phyloP scores from a whole-genome alignment of 208 protist species.

The Crithidia thermophila region DNA sequence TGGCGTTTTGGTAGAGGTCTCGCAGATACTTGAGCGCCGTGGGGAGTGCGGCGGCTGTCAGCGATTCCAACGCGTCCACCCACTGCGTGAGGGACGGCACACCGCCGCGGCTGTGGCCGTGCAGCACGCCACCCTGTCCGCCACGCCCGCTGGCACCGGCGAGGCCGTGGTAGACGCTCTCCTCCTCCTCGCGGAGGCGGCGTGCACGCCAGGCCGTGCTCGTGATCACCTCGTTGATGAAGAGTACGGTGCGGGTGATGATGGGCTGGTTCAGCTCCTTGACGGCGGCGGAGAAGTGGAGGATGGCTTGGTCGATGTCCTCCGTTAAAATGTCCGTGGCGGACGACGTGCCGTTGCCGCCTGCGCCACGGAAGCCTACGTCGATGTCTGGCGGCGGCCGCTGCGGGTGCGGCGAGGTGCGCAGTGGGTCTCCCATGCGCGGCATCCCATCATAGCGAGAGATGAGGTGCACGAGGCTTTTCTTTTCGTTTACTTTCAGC shows the following conservation, averaged over 20 bases:
- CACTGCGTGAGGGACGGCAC: slow-evolving; percentile 38
- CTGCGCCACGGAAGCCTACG: background rate
- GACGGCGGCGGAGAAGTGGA: slow-evolving; percentile 26
- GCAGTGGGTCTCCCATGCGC: background rate
- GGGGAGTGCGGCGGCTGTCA: slow-evolving; percentile 32
- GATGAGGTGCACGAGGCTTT: too few species aligned
- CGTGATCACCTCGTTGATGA: slow-evolving; percentile 26
- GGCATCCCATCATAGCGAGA: background rate
- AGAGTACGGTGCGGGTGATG: slow-evolving; percentile 26
- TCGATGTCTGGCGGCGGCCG: background rate
- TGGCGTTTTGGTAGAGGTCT: slow-evolving; percentile 24
- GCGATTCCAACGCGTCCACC: slow-evolving; percentile 33
- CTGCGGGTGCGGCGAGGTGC: slow-evolving; percentile 1
- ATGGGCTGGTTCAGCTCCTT: slow-evolving; percentile 14
- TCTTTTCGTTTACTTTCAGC: background rate
- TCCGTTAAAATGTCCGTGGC: slow-evolving; percentile 33
- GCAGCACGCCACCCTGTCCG: too few species aligned
- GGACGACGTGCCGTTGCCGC: background rate
- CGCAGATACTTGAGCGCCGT: slow-evolving; percentile 35
- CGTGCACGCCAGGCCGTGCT: slow-evolving; percentile 13
- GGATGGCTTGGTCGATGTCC: slow-evolving; percentile 38
- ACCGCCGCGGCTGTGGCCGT: background rate
- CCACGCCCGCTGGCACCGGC: background rate
- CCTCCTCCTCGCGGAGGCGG: slow-evolving; percentile 8
- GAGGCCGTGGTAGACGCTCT: background rate